Evolutionary conservation across 805 yeast genomes (phyloP).

Genomic region (Starmerella apicola): DNA sequence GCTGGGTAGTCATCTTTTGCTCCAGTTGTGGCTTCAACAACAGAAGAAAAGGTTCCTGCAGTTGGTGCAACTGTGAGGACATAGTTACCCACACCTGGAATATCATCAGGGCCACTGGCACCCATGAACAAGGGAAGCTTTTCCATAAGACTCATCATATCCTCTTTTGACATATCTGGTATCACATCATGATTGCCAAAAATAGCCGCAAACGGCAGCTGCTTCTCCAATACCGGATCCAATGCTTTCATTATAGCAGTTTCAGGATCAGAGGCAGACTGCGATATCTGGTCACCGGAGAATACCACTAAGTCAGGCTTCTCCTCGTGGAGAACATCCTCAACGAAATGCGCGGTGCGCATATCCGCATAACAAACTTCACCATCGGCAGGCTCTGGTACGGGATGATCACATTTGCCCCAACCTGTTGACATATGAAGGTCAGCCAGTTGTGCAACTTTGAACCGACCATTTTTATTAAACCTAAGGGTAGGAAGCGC

Average conservation of each 20-base stretch:
- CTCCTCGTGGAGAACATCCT: slow-evolving; percentile 56
- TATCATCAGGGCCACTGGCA: slow-evolving; percentile 47
- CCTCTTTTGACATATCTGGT: slow-evolving; percentile 49
- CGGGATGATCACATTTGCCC: slow-evolving; percentile 62
- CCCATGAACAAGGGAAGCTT: slow-evolving; percentile 60
- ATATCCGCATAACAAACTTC: slow-evolving; percentile 66
- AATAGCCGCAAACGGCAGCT: slow-evolving; percentile 72
- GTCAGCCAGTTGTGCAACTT: slow-evolving; percentile 82
- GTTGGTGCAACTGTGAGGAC: slow-evolving; percentile 34
- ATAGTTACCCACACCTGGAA: slow-evolving; percentile 80
- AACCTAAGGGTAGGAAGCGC: slow-evolving; percentile 11
- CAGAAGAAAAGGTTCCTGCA: background rate
- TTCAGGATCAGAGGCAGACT: slow-evolving; percentile 64
- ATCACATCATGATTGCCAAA: slow-evolving; percentile 87
- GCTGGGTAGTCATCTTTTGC: slow-evolving; percentile 30
- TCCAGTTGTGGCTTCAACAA: no score
- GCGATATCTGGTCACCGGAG: slow-evolving; percentile 88
- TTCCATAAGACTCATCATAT: slow-evolving; percentile 45
- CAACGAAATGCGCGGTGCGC: slow-evolving; percentile 50
- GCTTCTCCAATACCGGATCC: slow-evolving; percentile 49
- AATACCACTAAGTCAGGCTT: slow-evolving; percentile 73
- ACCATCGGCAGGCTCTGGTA: slow-evolving; percentile 15
- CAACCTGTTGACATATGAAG: slow-evolving; percentile 77
- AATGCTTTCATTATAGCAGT: slow-evolving; percentile 70
- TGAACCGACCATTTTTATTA: slow-evolving; percentile 40